Evolutionary conservation across 2,329 filamentous ascomycete species (phyloP).

Genomic region (Penicillium decumbens): DNA sequence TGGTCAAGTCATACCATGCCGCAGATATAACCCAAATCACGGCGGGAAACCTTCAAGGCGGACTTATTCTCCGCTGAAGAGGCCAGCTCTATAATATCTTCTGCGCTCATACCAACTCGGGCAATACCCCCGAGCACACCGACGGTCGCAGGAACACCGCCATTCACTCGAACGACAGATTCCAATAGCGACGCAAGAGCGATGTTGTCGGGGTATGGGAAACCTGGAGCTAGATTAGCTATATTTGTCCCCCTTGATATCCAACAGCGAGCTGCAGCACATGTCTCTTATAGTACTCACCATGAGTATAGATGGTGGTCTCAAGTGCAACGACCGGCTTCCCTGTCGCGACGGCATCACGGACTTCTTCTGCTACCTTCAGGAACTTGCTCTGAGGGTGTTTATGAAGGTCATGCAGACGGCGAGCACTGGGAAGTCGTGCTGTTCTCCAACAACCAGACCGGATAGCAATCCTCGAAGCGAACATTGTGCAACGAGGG

Average conservation of each 20-base stretch:
- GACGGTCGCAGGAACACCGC: constrained; percentile 84
- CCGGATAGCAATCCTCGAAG: constrained; percentile 22
- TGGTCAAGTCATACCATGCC: constrained; percentile 58
- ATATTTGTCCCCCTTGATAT: background rate
- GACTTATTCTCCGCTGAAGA: constrained; percentile 60
- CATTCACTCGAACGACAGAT: constrained; percentile 71
- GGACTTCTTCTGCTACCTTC: constrained; percentile 74
- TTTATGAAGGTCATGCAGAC: constrained; percentile 29
- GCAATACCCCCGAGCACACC: constrained; percentile 80
- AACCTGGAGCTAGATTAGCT: constrained; percentile 45
- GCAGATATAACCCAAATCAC: constrained; percentile 77
- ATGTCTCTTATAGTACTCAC: constrained; percentile 37
- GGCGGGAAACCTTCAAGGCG: constrained; percentile 77
- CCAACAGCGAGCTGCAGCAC: background rate
- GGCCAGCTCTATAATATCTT: constrained; percentile 68
- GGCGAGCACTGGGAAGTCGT: constrained; percentile 16
- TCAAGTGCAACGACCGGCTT: constrained; percentile 89
- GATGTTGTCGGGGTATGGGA: constrained; percentile 66
- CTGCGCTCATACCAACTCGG: constrained; percentile 67
- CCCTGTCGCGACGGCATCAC: constrained; percentile 66
- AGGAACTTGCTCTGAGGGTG: constrained; percentile 51
- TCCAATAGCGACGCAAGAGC: constrained; percentile 77
- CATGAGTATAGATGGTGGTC: constrained; percentile 96
- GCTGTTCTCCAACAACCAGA: constrained; percentile 16
- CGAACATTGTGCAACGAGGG: constrained; percentile 14